phyloP scores from a whole-genome alignment of 129 eudicot species.

The Helianthus tuberosus region DNA sequence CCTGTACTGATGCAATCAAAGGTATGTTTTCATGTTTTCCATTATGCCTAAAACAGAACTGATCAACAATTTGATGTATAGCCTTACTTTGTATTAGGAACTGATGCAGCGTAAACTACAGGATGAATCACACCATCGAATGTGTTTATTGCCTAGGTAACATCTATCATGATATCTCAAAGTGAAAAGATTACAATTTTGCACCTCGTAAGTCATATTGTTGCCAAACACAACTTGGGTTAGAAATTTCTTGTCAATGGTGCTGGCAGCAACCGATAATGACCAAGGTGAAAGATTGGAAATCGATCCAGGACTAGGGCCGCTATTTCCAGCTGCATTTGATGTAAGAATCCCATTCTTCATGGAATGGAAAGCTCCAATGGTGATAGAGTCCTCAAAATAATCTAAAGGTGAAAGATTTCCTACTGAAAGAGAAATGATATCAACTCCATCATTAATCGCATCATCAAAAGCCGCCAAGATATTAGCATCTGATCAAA shows the following conservation, averaged over 20 bases:
- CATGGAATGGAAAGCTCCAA: conserved; percentile 77
- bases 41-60: too few relatives aligned
- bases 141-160: conserved; percentile 30
- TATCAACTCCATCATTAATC: conserved; percentile 70
- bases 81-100: conserved; percentile 38
- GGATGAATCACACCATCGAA: conserved; percentile 29
- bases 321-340: conserved; percentile 64
- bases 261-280: conserved; percentile 53
- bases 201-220: conserved; percentile 35
- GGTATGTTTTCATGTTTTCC: too few relatives aligned
- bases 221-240: conserved; percentile 44
- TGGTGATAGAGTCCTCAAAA: conserved; percentile 58
- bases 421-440: conserved; percentile 65
- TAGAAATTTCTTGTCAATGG: conserved; percentile 42
- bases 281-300: conserved; percentile 52
- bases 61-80: too few relatives aligned
- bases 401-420: conserved; percentile 31
- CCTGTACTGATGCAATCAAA: too few relatives aligned
- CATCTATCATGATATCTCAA: too few relatives aligned
- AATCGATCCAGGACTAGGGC: conserved; percentile 41
- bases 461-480: conserved; percentile 72
- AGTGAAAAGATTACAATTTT: too few relatives aligned
- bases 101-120: conserved; percentile 42
- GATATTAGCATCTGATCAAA: conserved; percentile 45
- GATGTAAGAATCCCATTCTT: conserved; percentile 60